These are phyloP conservation scores for Aspergillus campestris DNA, from an alignment of 495 filamentous ascomycete genomes.

Conservation along the genomic window DNA sequence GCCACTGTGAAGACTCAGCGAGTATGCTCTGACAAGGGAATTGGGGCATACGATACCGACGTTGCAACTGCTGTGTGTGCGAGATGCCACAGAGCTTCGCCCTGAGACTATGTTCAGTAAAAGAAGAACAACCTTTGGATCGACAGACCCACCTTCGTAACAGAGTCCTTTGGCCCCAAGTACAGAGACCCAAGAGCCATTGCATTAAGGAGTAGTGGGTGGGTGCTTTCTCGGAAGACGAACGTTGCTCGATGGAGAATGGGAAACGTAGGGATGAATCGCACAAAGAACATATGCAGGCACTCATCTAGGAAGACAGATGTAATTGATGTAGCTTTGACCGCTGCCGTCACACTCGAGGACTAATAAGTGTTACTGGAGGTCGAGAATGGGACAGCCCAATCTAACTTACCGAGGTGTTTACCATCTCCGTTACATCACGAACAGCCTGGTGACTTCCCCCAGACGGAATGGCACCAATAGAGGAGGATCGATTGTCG, in stretches of 20 bases:
- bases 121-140: not conserved
- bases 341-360: conserved; percentile 37
- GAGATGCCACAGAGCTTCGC: conserved; percentile 39
- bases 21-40: not conserved
- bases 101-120: conserved; percentile 11
- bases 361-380: conserved; percentile 18
- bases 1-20: conserved; percentile 24
- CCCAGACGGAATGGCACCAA: conserved; percentile 33
- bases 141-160: conserved; percentile 22
- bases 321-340: conserved; percentile 38
- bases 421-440: conserved; percentile 42
- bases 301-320: conserved; percentile 43
- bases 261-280: conserved; percentile 43
- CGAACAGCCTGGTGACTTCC: conserved; percentile 39
- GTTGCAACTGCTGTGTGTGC: conserved; percentile 42
- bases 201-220: conserved; percentile 38
- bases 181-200: conserved; percentile 45
- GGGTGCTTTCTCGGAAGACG: conserved; percentile 41
- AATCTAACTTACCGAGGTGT: conserved; percentile 31
- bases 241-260: conserved; percentile 42
- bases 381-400: not conserved
- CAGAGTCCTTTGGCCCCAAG: conserved; percentile 36
- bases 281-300: conserved; percentile 43
- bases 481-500: conserved; percentile 29
- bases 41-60: conserved; percentile 18